phyloP scores from a whole-genome alignment of 805 yeast species.

The Lipomyces oligophaga region DNA sequence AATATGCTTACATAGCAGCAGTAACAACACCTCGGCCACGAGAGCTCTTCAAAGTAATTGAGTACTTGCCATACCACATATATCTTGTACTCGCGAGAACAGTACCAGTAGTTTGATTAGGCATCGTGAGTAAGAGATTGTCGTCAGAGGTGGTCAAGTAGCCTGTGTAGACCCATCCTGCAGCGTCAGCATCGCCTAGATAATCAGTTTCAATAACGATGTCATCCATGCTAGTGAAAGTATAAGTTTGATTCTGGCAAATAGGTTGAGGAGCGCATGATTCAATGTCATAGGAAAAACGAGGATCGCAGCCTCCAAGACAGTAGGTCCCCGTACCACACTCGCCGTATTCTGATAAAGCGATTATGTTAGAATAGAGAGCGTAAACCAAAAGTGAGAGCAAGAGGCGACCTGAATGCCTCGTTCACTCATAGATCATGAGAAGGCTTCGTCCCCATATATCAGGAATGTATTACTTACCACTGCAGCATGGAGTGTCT shows the following conservation, averaged over 20 bases:
- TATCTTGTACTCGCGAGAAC: conserved; percentile 74
- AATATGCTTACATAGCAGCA: conserved; percentile 52
- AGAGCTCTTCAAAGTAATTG: conserved; percentile 67
- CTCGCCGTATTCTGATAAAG: conserved; percentile 50
- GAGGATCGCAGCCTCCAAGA: conserved; percentile 83
- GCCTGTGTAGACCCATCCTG: conserved; percentile 67
- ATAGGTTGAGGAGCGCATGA: conserved; percentile 87
- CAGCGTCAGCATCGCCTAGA: conserved; percentile 65
- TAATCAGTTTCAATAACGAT: conserved; percentile 43
- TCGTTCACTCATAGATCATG: too few species aligned
- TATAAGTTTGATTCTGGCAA: conserved; percentile 46
- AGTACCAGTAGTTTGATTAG: conserved; percentile 67
- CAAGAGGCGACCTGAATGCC: neutral
- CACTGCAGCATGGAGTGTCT: conserved; percentile 78
- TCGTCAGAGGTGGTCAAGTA: conserved; percentile 49
- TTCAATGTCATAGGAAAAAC: conserved; percentile 55
- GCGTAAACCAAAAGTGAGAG: neutral
- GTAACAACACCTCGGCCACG: conserved; percentile 76
- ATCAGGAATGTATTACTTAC: too few species aligned
- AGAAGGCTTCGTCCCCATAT: neutral
- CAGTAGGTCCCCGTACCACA: conserved; percentile 79
- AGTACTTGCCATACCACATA: conserved; percentile 83
- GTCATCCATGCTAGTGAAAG: conserved; percentile 36
- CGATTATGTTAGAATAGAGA: neutral
- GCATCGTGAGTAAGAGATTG: conserved; percentile 70